Evolutionary conservation across 2,329 filamentous ascomycete species (phyloP).

Genomic region (Aureobasidium pullulans): DNA sequence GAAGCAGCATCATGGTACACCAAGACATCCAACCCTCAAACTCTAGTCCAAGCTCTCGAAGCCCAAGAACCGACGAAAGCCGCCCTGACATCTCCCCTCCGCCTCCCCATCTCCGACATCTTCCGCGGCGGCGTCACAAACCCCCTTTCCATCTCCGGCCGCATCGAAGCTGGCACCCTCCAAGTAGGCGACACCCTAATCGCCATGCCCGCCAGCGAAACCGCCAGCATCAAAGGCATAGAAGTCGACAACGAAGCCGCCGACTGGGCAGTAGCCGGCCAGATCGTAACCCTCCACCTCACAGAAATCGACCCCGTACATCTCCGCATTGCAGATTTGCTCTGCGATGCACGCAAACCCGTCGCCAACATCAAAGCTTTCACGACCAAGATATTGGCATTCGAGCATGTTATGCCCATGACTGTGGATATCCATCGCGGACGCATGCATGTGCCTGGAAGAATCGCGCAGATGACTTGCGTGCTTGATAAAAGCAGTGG

Average conservation of each 20-base stretch:
- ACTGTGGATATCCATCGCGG: slow-evolving; percentile 83
- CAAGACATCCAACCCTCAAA: slow-evolving; percentile 45
- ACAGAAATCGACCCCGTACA: slow-evolving; percentile 73
- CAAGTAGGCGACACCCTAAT: slow-evolving; percentile 77
- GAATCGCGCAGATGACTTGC: slow-evolving; percentile 64
- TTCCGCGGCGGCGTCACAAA: slow-evolving; percentile 74
- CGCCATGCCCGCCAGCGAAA: slow-evolving; percentile 74
- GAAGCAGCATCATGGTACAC: slow-evolving; percentile 63
- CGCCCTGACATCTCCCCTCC: slow-evolving; percentile 68
- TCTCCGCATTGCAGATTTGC: slow-evolving; percentile 69
- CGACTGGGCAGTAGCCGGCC: slow-evolving; percentile 89
- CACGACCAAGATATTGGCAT: slow-evolving; percentile 76
- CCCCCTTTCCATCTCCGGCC: slow-evolving; percentile 76
- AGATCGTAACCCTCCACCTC: slow-evolving; percentile 79
- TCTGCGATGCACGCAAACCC: slow-evolving; percentile 62
- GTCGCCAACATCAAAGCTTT: slow-evolving; percentile 67
- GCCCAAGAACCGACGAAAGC: slow-evolving; percentile 61
- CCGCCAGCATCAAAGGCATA: slow-evolving; percentile 72
- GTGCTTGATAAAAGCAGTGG: slow-evolving; percentile 74
- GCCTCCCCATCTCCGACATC: slow-evolving; percentile 81
- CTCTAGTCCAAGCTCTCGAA: slow-evolving; percentile 78
- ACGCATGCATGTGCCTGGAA: slow-evolving; percentile 68
- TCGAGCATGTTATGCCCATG: slow-evolving; percentile 85
- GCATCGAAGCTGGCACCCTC: slow-evolving; percentile 74
- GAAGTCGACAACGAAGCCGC: slow-evolving; percentile 64